Base-by-base conservation (phyloP, 106 monocot species). In the Triglochin maritima region DNA sequence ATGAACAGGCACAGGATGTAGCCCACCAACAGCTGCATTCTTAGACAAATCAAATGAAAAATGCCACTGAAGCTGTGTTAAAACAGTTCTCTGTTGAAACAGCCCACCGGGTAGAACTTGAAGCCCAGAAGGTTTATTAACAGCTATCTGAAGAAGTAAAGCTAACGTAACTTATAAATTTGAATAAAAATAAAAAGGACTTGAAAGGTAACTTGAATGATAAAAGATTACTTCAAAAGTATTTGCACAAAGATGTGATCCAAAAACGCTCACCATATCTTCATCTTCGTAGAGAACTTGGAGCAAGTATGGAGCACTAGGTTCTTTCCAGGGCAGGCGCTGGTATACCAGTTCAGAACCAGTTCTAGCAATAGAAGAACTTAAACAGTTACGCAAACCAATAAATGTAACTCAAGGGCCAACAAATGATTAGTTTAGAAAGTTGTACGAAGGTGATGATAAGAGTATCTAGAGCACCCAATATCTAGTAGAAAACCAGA, bases 41-140 rank as follows among this genome's bases (percentile, higher is more conserved):
- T 57, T 60, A 56, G 76, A 74, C 52, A 9, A 66, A 72, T 12
- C 7, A 50, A 65, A 65, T 51, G 68, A 63, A 52, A 48, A 63
- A 46, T 47, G 78, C 92, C 78, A 81, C 49, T 84, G 81, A 17
- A 93, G 88, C 73, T 89, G 93, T 17, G 71, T 81, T 62, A 89
- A 63, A 67, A 90, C 91, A 60, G 96, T 98, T 42, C 88, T 77
- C 65, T 98, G 96, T 71, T 98, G 96, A 71, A 98, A 98, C 59
- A 91, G 83, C 50, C 96, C 91, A 71, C 91, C 91, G 50, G 96
- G 88, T 54, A 98, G 79, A 80, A 98, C 91, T 92, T 98, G 91
- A 71, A 98, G 67, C 12, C 91, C 96, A 65, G 91, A 88, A 60
- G 91, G 96, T 63, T 98, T 98, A 68, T 88, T 86, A 57, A 98